phyloP scores from a whole-genome alignment of 768 basidiomycete species.

The Scleroderma bovista region DNA sequence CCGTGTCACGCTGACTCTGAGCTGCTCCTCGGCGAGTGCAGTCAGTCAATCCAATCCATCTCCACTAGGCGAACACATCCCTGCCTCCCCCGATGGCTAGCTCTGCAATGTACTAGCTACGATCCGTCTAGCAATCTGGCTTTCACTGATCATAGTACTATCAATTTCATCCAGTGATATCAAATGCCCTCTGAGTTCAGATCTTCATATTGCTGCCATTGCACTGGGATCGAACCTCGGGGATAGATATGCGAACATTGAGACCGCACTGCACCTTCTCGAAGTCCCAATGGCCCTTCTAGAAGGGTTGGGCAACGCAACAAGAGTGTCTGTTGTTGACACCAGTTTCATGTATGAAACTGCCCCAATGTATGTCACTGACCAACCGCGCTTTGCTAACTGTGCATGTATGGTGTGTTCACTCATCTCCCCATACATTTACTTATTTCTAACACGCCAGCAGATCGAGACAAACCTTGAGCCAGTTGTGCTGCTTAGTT shows the following conservation, averaged over 20 bases:
- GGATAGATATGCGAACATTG: slow-evolving; percentile 79
- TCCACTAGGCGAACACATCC: too few relatives aligned
- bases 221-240: slow-evolving; percentile 91
- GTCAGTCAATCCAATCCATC: too few relatives aligned
- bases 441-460: neutral
- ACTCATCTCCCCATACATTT: neutral
- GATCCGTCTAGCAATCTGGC: too few relatives aligned
- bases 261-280: slow-evolving; percentile 66
- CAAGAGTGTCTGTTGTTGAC: slow-evolving; percentile 45
- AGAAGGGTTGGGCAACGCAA: slow-evolving; percentile 14
- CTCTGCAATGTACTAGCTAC: too few relatives aligned
- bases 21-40: too few relatives aligned
- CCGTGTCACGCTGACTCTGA: too few relatives aligned
- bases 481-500: slow-evolving; percentile 50
- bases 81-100: too few relatives aligned
- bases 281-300: slow-evolving; percentile 42
- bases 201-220: slow-evolving; percentile 47
- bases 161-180: too few relatives aligned
- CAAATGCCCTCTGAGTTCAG: too few relatives aligned
- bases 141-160: too few relatives aligned
- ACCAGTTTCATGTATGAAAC: slow-evolving; percentile 94
- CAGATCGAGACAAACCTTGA: slow-evolving; percentile 74
- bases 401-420: slow-evolving; percentile 75
- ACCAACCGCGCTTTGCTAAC: slow-evolving; percentile 87
- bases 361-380: slow-evolving; percentile 90